phyloP scores from a whole-genome alignment of 148 eudicot genomes.

The Nepenthes gracilis region DNA sequence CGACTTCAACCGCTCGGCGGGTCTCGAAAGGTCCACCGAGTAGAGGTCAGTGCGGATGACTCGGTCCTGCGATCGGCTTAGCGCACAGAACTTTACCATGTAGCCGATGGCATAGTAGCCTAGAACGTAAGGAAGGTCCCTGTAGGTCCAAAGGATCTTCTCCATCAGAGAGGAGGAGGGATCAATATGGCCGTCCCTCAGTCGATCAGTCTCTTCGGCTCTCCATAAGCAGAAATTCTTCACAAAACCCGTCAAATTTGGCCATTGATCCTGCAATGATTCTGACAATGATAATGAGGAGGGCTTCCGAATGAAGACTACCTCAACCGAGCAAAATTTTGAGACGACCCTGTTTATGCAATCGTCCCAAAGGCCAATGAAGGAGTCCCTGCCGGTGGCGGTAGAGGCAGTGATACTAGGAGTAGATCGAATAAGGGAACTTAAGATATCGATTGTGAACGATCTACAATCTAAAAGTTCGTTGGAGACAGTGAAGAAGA shows the following conservation, averaged over 20 bases:
- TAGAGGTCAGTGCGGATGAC: slow-evolving; percentile 45
- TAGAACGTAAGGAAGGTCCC: slow-evolving; percentile 52
- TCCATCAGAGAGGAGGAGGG: slow-evolving; percentile 40
- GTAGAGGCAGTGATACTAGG: slow-evolving; percentile 32
- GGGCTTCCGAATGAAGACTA: slow-evolving; percentile 44
- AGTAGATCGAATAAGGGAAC: slow-evolving; percentile 41
- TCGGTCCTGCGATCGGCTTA: slow-evolving; percentile 32
- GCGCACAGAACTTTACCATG: slow-evolving; percentile 61
- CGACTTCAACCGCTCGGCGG: slow-evolving; percentile 47
- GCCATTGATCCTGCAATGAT: slow-evolving; percentile 51
- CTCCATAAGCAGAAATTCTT: slow-evolving; percentile 64
- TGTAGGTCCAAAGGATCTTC: slow-evolving; percentile 58
- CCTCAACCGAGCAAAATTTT: slow-evolving; percentile 49
- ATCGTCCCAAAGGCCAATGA: slow-evolving; percentile 77
- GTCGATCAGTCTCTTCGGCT: slow-evolving; percentile 62
- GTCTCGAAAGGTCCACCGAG: slow-evolving; percentile 43
- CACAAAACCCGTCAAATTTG: slow-evolving; percentile 50
- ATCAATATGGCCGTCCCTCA: slow-evolving; percentile 34
- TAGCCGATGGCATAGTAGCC: slow-evolving; percentile 72
- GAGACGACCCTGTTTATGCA: slow-evolving; percentile 60
- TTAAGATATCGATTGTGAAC: slow-evolving; percentile 43
- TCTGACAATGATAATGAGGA: slow-evolving; percentile 4
- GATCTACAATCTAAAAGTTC: slow-evolving; percentile 48
- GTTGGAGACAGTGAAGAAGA: slow-evolving; percentile 41
- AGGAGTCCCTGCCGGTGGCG: slow-evolving; percentile 37